Evolutionary conservation across 2,329 filamentous ascomycete genomes (phyloP).

Genomic region (Aspergillus puulaauensis): DNA sequence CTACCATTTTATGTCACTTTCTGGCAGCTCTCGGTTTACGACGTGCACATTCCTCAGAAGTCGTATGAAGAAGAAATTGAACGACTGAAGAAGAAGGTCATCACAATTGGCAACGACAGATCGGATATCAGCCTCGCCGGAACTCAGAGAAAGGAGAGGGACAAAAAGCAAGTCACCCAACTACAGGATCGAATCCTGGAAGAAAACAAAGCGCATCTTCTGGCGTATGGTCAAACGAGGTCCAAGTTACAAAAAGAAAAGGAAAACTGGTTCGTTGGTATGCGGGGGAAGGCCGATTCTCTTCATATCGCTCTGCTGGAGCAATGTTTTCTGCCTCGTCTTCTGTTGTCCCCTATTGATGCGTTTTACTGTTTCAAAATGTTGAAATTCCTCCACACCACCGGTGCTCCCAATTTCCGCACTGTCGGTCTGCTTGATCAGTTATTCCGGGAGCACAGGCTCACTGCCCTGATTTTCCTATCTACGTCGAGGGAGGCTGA

Average conservation of each 20-base stretch:
- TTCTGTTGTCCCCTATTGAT: conserved; percentile 80
- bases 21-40: conserved; percentile 83
- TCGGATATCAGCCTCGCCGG: conserved; percentile 69
- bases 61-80: conserved; percentile 77
- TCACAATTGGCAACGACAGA: conserved; percentile 68
- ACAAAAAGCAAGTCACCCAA: conserved; percentile 68
- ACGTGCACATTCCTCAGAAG: conserved; percentile 72
- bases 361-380: conserved; percentile 86
- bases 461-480: conserved; percentile 80
- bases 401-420: conserved; percentile 81
- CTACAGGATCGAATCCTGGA: conserved; percentile 68
- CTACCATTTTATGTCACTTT: conserved; percentile 85
- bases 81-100: conserved; percentile 65
- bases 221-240: conserved; percentile 66
- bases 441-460: conserved; percentile 77
- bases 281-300: conserved; percentile 61
- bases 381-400: conserved; percentile 82
- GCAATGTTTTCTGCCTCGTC: conserved; percentile 86
- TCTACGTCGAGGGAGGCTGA: conserved; percentile 90
- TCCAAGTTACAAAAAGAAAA: conserved; percentile 73
- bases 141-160: conserved; percentile 65
- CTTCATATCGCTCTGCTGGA: conserved; percentile 79
- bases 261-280: conserved; percentile 71
- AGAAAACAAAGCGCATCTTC: conserved; percentile 70
- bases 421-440: conserved; percentile 80